Evolutionary conservation across 2,329 filamentous ascomycete species (phyloP).

Genomic region (Myrmaecium sp.): DNA sequence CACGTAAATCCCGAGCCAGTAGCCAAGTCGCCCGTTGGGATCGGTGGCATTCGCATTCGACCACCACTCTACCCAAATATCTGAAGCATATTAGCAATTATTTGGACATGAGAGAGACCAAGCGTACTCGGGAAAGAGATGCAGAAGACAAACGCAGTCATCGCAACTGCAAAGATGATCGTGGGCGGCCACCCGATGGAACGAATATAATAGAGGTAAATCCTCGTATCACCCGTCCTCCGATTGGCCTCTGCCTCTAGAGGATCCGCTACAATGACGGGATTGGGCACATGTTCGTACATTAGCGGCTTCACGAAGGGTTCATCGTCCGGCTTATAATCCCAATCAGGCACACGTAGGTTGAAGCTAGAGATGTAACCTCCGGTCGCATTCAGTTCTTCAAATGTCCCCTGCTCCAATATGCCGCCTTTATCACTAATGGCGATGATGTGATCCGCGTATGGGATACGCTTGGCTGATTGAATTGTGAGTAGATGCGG

Average conservation of each 20-base stretch:
- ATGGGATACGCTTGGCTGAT: conserved; percentile 16
- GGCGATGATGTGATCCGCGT: conserved; percentile 26
- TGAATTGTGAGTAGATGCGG: conserved; percentile 2
- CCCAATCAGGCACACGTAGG: conserved; percentile 14
- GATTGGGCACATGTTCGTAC: too few relatives aligned
- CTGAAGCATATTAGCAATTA: conserved; percentile 6
- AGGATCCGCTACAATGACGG: too few relatives aligned
- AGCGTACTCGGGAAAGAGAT: conserved; percentile 16
- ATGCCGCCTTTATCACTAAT: conserved; percentile 19
- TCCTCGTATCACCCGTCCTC: conserved; percentile 15
- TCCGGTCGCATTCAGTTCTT: conserved; percentile 15
- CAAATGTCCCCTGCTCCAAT: conserved; percentile 23
- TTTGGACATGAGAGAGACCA: background rate
- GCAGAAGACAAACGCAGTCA: conserved; percentile 18
- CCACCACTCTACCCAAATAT: conserved; percentile 34
- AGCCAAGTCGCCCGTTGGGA: conserved; percentile 20
- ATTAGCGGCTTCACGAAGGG: too few relatives aligned
- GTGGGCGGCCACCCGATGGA: conserved; percentile 15
- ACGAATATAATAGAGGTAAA: conserved; percentile 17
- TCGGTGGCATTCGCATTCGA: conserved; percentile 23
- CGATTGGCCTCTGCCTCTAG: too few relatives aligned
- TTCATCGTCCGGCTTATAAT: too few relatives aligned
- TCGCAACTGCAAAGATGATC: conserved; percentile 15
- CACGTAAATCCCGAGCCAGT: conserved; percentile 17
- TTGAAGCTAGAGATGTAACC: conserved; percentile 20